Base-by-base conservation (phyloP, 140 eudicot species). In the Bidens hawaiensis region DNA sequence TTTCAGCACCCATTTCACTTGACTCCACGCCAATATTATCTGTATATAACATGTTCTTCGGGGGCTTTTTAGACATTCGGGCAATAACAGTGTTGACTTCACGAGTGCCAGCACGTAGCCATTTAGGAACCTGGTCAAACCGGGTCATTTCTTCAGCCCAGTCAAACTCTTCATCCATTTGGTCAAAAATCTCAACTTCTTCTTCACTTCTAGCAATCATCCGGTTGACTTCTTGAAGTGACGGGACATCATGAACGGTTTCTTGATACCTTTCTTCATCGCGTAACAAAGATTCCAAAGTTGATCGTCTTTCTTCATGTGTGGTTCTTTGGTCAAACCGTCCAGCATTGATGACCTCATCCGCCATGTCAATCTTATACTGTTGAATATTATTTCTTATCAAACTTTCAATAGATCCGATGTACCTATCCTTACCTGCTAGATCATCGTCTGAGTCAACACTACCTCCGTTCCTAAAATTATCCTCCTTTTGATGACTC, bases 321-420 rank as follows among this genome's bases (percentile, higher is more conserved):
- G 99, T 93, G 0, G 99, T 93, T 76, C 99, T 85, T 66, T 93
- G 99, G 79, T 93, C 99, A 75, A 93, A 93, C 55, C 99, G 80
- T 59, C 99, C 99, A 17, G 99, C 99, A 53, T 93, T 93, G 41
- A 93, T 93, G 54, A 93, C 99, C 67, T 93, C 99, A 79, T 93
- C 99, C 38, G 99, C 99, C 99, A 93, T 93, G 49, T 93, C 99
- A 57, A 93, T 93, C 84, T 93, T 93, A 52, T 88, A 93, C 73
- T 93, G 99, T 50, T 93, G 99, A 30, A 93, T 93, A 57, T 93
- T 93, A 68, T 83, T 93, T 61, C 99, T 72, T 68, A 93, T 93
- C 7, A 93, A 80, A 72, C 96, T 82, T 70, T 93, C 99, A n/a
- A 93, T 93, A 7, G 99, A 93, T 25, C 95, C 99, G 22, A 88